Percentiles rank a stretch among this genome's conserved stretches.
These are phyloP conservation scores for Lyophyllum atratum DNA, from an alignment of 768 basidiomycete species.

Conservation along the genomic window DNA sequence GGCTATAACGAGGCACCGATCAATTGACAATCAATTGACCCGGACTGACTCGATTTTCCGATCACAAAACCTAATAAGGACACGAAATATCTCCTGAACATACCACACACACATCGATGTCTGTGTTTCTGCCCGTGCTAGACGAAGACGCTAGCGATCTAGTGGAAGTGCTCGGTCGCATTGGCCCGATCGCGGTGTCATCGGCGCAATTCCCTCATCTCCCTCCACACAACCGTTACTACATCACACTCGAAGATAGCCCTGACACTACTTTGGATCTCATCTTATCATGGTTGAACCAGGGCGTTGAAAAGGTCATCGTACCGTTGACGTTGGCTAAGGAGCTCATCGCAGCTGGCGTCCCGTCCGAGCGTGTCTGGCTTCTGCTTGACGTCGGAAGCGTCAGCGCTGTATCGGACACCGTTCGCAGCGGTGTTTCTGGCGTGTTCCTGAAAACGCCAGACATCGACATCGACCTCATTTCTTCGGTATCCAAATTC, in stretches of 20 bases:
- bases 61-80: slow-evolving; percentile 6
- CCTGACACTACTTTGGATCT: slow-evolving; percentile 50
- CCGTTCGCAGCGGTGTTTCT: slow-evolving; percentile 69
- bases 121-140: slow-evolving; percentile 62
- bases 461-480: slow-evolving; percentile 71
- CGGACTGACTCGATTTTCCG: slow-evolving; percentile 3
- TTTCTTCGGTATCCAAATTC: slow-evolving; percentile 76
- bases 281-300: slow-evolving; percentile 68
- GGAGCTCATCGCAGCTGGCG: slow-evolving; percentile 56
- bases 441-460: slow-evolving; percentile 81
- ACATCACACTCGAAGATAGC: slow-evolving; percentile 58
- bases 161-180: slow-evolving; percentile 62
- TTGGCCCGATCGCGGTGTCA: slow-evolving; percentile 74
- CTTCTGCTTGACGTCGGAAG: slow-evolving; percentile 76
- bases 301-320: slow-evolving; percentile 80
- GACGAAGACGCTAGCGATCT: slow-evolving; percentile 51
- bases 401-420: slow-evolving; percentile 75
- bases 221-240: slow-evolving; percentile 39
- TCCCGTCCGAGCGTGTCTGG: slow-evolving; percentile 73
- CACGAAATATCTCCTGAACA: neutral
- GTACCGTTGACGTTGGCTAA: slow-evolving; percentile 67
- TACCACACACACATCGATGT: slow-evolving; percentile 32
- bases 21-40: neutral
- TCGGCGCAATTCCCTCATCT: slow-evolving; percentile 30
- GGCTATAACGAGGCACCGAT: neutral